These are phyloP conservation scores for Chernovozyma sophiae-reginae DNA, from an alignment of 1,139 yeast species.

Conservation along the genomic window DNA sequence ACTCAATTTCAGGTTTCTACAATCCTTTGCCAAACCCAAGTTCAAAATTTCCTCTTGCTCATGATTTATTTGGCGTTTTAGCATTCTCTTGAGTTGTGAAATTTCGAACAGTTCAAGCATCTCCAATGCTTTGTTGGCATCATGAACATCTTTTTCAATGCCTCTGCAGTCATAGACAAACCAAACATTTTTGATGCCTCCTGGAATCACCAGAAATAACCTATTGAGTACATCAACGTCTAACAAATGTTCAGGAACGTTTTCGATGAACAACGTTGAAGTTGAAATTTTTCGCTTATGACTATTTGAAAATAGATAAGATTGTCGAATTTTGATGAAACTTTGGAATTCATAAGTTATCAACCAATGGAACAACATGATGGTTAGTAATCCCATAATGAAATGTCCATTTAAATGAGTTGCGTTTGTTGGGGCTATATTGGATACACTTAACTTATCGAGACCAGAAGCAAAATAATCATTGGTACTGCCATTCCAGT, in stretches of 20 bases:
- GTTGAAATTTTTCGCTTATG: constrained; percentile 25
- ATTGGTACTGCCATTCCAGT: constrained; percentile 39
- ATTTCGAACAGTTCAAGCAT: constrained; percentile 36
- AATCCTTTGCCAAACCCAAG: background rate
- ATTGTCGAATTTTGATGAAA: constrained; percentile 42
- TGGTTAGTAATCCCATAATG: constrained; percentile 46
- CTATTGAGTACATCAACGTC: constrained; percentile 14
- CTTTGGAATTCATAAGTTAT: constrained; percentile 47
- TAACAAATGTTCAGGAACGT: constrained; percentile 39
- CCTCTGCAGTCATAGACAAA: constrained; percentile 42
- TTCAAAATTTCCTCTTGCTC: background rate
- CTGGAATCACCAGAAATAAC: constrained; percentile 35
- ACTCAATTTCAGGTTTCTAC: background rate
- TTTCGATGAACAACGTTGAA: constrained; percentile 44
- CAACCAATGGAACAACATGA: constrained; percentile 51
- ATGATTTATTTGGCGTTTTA: constrained; percentile 3
- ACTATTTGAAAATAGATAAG: constrained; percentile 25
- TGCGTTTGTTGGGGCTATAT: constrained; percentile 48
- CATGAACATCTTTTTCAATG: constrained; percentile 25
- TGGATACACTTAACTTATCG: constrained; percentile 59
- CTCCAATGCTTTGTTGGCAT: constrained; percentile 29
- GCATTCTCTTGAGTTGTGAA: constrained; percentile 14
- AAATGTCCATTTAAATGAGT: constrained; percentile 51
- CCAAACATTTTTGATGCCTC: constrained; percentile 49
- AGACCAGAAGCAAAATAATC: constrained; percentile 41